phyloP scores from a whole-genome alignment of 257 asterid genomes.

The Ilex aquifolium region DNA sequence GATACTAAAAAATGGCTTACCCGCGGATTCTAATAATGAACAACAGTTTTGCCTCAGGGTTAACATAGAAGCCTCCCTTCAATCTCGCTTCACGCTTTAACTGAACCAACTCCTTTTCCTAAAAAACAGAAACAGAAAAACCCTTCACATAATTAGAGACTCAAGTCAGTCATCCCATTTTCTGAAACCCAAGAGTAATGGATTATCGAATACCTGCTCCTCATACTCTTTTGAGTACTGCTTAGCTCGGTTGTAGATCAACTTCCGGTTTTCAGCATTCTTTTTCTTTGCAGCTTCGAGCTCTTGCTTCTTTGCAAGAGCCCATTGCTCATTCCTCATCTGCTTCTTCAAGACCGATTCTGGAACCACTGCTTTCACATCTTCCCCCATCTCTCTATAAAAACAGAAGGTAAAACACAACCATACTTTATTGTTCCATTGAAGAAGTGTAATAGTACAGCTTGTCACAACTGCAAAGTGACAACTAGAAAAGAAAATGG shows the following conservation, averaged over 20 bases:
- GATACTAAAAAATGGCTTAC: slow-evolving; percentile 16
- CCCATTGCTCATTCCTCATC: slow-evolving; percentile 49
- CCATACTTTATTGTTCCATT: too few relatives aligned
- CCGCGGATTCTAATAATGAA: slow-evolving; percentile 53
- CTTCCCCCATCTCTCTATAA: background rate
- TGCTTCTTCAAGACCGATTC: slow-evolving; percentile 52
- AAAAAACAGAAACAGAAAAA: background rate
- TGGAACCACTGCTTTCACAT: slow-evolving; percentile 28
- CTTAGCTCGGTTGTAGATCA: slow-evolving; percentile 38
- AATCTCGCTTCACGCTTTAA: slow-evolving; percentile 54
- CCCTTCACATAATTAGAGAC: background rate
- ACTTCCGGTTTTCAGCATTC: slow-evolving; percentile 35
- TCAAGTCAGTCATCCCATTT: background rate
- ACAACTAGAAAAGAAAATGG: too few relatives aligned
- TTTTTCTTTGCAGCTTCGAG: slow-evolving; percentile 30
- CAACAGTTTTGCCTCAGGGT: slow-evolving; percentile 47
- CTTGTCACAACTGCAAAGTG: too few relatives aligned
- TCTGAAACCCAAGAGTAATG: background rate
- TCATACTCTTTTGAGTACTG: slow-evolving; percentile 40
- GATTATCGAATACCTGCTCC: slow-evolving; percentile 19
- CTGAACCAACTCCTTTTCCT: slow-evolving; percentile 47
- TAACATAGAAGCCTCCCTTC: slow-evolving; percentile 53
- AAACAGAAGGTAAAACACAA: too few relatives aligned
- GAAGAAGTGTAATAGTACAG: too few relatives aligned
- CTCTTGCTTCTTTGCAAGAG: slow-evolving; percentile 41